Conservation (phyloP, 306 rosid genomes). For the Lablab purpureus region DNA sequence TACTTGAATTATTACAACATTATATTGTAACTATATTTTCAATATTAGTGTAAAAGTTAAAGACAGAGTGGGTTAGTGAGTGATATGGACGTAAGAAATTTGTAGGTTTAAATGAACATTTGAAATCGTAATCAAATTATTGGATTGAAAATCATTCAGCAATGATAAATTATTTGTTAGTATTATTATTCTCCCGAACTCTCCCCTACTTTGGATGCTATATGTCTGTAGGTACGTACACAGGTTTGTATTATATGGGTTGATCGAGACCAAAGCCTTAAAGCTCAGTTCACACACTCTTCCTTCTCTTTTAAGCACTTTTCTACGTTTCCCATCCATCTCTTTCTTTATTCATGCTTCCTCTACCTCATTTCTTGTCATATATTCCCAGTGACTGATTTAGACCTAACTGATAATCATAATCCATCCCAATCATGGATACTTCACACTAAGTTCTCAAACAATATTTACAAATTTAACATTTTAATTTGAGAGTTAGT, state of each 20-base stretch:
- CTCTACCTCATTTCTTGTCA: constrained; percentile 17
- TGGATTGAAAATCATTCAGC: not conserved
- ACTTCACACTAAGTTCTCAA: not conserved
- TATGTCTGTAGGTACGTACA: not conserved
- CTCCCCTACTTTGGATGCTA: constrained; percentile 14
- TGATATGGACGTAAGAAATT: not conserved
- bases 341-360: constrained; percentile 6
- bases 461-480: not conserved
- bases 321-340: constrained; percentile 19
- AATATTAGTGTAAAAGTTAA: not conserved
- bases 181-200: not conserved
- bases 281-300: not conserved
- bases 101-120: not conserved
- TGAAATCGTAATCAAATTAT: not conserved
- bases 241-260: not conserved
- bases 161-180: not conserved
- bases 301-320: constrained; percentile 11
- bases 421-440: not conserved
- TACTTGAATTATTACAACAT: too few relatives aligned
- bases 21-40: not conserved
- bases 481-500: not conserved
- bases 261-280: not conserved
- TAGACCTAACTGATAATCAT: not conserved
- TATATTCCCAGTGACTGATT: constrained; percentile 7
- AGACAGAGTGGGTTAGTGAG: not conserved